phyloP scores from a whole-genome alignment of 2,329 filamentous ascomycete species.

The Talaromyces sp. region DNA sequence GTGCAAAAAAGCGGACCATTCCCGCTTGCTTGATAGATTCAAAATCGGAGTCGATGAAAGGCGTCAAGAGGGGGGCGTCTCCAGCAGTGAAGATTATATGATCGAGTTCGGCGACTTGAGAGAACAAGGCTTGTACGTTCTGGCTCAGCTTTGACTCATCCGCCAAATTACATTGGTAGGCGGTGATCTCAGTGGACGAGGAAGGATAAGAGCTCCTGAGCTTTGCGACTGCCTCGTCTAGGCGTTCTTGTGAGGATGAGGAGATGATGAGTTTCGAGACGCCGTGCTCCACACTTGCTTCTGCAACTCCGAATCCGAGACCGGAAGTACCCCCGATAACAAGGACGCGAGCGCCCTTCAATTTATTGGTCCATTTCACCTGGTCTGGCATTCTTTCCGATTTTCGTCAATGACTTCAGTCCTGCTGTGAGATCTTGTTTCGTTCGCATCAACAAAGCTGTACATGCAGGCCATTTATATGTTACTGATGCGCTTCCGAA shows the following conservation, averaged over 20 bases:
- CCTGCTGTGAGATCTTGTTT: not conserved
- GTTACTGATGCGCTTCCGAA: not conserved
- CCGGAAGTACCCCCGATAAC: not conserved
- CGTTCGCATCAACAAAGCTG: not conserved
- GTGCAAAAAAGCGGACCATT: slow-evolving; percentile 1
- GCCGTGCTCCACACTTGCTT: not conserved
- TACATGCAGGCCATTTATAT: not conserved
- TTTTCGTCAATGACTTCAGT: not conserved
- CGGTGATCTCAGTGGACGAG: not conserved
- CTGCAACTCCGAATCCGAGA: not conserved
- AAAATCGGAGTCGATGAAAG: not conserved
- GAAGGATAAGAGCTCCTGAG: not conserved
- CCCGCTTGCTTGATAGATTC: not conserved
- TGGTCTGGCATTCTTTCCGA: not conserved
- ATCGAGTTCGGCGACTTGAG: not conserved
- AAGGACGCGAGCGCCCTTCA: not conserved
- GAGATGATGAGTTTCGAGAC: not conserved
- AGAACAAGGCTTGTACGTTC: not conserved
- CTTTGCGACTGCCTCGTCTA: not conserved
- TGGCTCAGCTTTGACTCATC: not conserved
- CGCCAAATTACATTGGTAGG: not conserved
- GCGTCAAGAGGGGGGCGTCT: not conserved
- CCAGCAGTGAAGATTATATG: slow-evolving; percentile 7
- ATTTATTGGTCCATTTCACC: not conserved
- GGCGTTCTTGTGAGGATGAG: not conserved